Evolutionary conservation across 177 flowering plant genomes (phyloP).

Genomic region (Vitis hybrid): DNA sequence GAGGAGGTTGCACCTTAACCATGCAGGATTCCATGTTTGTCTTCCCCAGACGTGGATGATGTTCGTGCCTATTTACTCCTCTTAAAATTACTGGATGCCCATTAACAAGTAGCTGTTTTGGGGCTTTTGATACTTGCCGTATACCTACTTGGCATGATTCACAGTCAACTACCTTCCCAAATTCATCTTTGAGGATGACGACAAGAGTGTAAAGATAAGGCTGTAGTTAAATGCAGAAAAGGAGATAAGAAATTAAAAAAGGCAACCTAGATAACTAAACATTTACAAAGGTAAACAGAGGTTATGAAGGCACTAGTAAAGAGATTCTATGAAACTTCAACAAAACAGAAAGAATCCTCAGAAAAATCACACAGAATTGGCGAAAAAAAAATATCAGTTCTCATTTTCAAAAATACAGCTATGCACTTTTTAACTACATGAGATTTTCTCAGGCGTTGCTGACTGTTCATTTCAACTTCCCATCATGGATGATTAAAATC

Average conservation of each 20-base stretch:
- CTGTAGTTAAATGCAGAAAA: constrained; percentile 39
- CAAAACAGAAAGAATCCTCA: background rate
- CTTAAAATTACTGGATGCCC: constrained; percentile 79
- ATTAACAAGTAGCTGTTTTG: constrained; percentile 90
- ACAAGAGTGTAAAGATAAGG: constrained; percentile 87
- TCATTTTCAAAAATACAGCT: no score
- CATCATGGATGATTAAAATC: no score
- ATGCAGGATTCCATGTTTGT: constrained; percentile 93
- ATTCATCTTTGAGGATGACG: constrained; percentile 76
- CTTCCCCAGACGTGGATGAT: constrained; percentile 95
- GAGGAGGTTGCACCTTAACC: constrained; percentile 65
- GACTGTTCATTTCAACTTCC: no score
- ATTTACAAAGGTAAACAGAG: background rate
- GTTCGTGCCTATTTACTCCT: constrained; percentile 98
- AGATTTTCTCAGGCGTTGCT: no score
- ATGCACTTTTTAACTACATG: no score
- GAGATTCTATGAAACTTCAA: background rate
- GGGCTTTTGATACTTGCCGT: constrained; percentile 71
- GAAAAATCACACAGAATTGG: background rate
- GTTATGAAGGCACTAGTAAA: no score
- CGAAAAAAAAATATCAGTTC: no score
- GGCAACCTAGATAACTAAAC: background rate
- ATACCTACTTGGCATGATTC: constrained; percentile 95
- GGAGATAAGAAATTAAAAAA: constrained; percentile 3
- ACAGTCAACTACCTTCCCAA: constrained; percentile 74